A percentile compares a stretch with the other conserved stretches of the same genome.
phyloP scores from a whole-genome alignment of 495 filamentous ascomycete genomes.

The Aspergillus carlsbadensis region DNA sequence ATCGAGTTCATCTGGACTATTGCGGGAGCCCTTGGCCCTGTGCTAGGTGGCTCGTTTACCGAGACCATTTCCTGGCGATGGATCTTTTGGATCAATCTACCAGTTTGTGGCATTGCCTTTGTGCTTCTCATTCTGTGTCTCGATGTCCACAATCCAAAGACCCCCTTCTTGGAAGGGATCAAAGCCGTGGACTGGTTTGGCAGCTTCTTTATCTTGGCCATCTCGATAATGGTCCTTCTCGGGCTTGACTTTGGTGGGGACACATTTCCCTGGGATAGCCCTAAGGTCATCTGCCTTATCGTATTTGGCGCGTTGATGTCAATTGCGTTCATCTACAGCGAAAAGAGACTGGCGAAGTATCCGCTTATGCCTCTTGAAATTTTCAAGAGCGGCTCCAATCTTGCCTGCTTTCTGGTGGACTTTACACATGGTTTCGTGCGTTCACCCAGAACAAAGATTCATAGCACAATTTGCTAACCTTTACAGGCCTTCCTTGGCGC shows the following conservation, averaged over 20 bases:
- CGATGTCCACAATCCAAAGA: constrained; percentile 60
- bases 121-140: constrained; percentile 57
- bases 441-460: constrained; percentile 8
- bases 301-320: constrained; percentile 66
- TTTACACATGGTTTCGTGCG: constrained; percentile 55
- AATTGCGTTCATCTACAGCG: constrained; percentile 65
- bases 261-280: constrained; percentile 68
- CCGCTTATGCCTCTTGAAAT: constrained; percentile 76
- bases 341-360: constrained; percentile 68
- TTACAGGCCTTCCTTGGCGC: constrained; percentile 47
- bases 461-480: background rate
- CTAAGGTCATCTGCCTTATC: constrained; percentile 73
- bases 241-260: constrained; percentile 77
- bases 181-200: constrained; percentile 79
- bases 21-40: constrained; percentile 59
- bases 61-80: constrained; percentile 63
- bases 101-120: constrained; percentile 55
- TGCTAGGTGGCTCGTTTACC: constrained; percentile 68
- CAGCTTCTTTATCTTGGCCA: constrained; percentile 64
- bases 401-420: constrained; percentile 55
- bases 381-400: constrained; percentile 56
- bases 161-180: constrained; percentile 58
- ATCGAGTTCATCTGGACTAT: constrained; percentile 58
- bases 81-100: constrained; percentile 74
- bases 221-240: constrained; percentile 74